Evolutionary conservation across 805 yeast genomes (phyloP).

Genomic region (Lipomyces mesembrius): DNA sequence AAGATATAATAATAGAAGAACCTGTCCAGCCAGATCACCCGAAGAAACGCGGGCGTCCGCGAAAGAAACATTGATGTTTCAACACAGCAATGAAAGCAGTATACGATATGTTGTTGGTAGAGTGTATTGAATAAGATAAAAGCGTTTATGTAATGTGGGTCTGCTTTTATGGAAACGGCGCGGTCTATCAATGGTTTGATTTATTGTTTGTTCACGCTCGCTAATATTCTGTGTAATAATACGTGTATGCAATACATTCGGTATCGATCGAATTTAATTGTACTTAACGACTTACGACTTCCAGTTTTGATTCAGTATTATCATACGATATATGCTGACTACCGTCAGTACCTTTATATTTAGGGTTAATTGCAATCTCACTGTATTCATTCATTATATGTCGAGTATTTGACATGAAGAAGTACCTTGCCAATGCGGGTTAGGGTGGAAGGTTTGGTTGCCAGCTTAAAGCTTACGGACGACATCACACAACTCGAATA

Average conservation of each 20-base stretch:
- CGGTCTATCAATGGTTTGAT: not conserved
- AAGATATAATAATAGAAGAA: not conserved
- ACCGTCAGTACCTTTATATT: not conserved
- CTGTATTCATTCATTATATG: too few species aligned
- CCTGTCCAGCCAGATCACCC: constrained; percentile 1
- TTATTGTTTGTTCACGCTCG: not conserved
- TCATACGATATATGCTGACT: too few species aligned
- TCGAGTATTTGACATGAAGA: too few species aligned
- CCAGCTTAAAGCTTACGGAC: too few species aligned
- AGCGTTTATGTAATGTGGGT: not conserved
- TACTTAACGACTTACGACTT: not conserved
- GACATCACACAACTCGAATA: too few species aligned
- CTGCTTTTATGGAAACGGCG: constrained; percentile 3
- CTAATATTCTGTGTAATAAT: not conserved
- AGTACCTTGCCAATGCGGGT: too few species aligned
- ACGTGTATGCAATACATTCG: not conserved
- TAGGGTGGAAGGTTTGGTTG: too few species aligned
- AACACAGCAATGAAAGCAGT: not conserved
- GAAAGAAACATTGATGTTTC: not conserved
- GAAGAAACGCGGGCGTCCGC: not conserved
- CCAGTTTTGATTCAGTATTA: not conserved
- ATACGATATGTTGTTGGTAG: not conserved
- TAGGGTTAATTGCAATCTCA: too few species aligned
- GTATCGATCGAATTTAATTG: too few species aligned
- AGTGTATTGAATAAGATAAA: not conserved